Conservation (phyloP, 805 yeast species). For the Starmerella geochares region DNA sequence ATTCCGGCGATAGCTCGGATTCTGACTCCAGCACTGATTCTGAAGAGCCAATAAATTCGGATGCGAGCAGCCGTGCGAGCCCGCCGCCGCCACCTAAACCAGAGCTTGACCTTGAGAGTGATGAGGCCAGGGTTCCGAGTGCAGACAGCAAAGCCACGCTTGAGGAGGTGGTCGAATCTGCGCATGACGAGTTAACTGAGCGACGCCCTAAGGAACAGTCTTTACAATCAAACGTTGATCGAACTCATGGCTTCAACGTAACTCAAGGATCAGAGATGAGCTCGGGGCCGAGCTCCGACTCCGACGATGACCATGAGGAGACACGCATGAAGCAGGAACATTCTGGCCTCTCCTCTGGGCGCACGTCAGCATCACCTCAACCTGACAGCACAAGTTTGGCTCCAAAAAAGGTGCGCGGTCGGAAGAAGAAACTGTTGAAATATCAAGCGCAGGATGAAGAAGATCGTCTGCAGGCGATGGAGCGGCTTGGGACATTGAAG, state of each 20-base stretch:
- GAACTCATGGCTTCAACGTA: too few relatives aligned
- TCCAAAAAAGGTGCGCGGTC: slow-evolving; percentile 53
- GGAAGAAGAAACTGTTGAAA: slow-evolving; percentile 67
- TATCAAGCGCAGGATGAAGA: slow-evolving; percentile 90
- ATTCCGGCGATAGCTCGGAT: slow-evolving; percentile 25
- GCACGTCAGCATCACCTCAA: background rate
- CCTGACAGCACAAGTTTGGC: background rate
- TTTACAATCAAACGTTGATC: too few relatives aligned
- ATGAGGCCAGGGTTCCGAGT: background rate
- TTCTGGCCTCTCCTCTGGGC: background rate
- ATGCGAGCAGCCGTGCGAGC: background rate
- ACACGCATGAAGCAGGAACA: background rate
- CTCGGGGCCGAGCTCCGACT: background rate
- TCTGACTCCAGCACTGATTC: slow-evolving; percentile 22
- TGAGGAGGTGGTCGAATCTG: background rate
- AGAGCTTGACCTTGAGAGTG: slow-evolving; percentile 21
- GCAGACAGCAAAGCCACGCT: background rate
- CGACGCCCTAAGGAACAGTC: too few relatives aligned
- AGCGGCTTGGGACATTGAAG: slow-evolving; percentile 74
- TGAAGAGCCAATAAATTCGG: slow-evolving; percentile 16
- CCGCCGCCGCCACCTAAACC: background rate
- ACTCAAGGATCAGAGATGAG: background rate
- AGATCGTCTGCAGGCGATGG: slow-evolving; percentile 64
- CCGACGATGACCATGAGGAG: slow-evolving; percentile 17
- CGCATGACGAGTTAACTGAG: background rate